Conservation (phyloP, 225 moss, liverwort and hornwort species). For the Pseudoscleropodium purum region DNA sequence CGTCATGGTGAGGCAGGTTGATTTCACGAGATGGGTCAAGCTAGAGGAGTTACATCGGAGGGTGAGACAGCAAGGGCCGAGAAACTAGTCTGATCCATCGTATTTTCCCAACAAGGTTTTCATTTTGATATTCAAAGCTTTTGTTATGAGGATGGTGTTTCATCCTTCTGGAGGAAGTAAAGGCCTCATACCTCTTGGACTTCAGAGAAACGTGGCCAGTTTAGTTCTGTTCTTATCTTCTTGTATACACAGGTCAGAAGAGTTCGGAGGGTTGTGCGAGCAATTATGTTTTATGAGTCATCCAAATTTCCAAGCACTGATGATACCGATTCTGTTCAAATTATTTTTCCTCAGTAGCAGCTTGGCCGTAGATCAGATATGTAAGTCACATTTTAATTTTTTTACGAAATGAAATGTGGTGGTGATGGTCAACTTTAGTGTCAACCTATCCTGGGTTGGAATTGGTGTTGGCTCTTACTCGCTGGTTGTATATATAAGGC, state of each 20-base stretch:
- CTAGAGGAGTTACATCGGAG: slow-evolving; percentile 59
- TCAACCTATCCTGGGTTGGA: background rate
- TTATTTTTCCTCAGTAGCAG: slow-evolving; percentile 73
- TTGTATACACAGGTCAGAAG: slow-evolving; percentile 38
- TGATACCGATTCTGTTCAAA: slow-evolving; percentile 51
- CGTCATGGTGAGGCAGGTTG: slow-evolving; percentile 26
- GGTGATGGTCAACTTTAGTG: background rate
- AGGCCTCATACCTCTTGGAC: background rate
- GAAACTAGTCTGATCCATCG: slow-evolving; percentile 67
- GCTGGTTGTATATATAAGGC: background rate
- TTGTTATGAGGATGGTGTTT: background rate
- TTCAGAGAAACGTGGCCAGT: background rate
- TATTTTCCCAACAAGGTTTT: slow-evolving; percentile 64
- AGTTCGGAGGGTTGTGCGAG: slow-evolving; percentile 70
- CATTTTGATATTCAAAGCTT: background rate
- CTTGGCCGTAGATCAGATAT: slow-evolving; percentile 58
- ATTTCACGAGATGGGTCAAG: slow-evolving; percentile 66
- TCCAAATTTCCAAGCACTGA: slow-evolving; percentile 50
- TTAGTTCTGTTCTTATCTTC: background rate
- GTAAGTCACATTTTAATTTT: slow-evolving; percentile 14
- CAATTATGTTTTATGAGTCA: slow-evolving; percentile 73
- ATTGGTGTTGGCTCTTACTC: background rate
- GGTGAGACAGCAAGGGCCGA: slow-evolving; percentile 61
- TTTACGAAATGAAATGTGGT: background rate
- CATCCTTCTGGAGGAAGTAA: background rate